Base-by-base conservation (phyloP, 257 asterid species). In the Ilex aquifolium region DNA sequence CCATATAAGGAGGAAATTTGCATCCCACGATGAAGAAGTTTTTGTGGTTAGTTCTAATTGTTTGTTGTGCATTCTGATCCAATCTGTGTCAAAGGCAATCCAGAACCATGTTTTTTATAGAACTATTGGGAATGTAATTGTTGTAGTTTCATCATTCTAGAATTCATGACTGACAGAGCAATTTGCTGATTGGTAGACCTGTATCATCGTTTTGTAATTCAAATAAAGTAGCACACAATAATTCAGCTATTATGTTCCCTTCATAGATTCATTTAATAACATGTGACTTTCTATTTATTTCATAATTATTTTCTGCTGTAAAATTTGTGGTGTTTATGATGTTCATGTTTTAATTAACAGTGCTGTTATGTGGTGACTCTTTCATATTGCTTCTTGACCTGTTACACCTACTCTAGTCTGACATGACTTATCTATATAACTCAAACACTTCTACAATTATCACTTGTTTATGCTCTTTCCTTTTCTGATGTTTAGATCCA, bases 141-240 rank as follows among this genome's bases (percentile, higher is more conserved):
- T 80, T 72, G 82, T 81, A 87, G 86, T 73, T 76, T 74, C 78
- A 73, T 76, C 67, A 56, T 84, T 82, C 85, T 84, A 78, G 87
- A 74, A 68, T 74, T 83, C 79, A 71, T 77, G 71, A 74, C 82
- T 66, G 72, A 82, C 76, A 72, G 83, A 79, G 71, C 85, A 76
- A 69, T 74, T 79, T 76, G 75, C 74, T 60, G 75, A 69, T 76
- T 77, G 72, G 68, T 75, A 79, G 73, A 65, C 79, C 32, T 81
- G 82, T 86, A 83, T 74, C 82, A 62, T 75, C 81, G 64, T 72
- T 62, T 65, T 64, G 59, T 65, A 27, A 67, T 71, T 74, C 75
- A 61, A 80, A 83, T 79, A 81, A 86, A 74, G 27, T 66, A 71
- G 72, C 79, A 71, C 77, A 69, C 60, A 17, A 66, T 69, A 72